Conservation (phyloP, 1,139 yeast genomes). For the Zygoascus sp. region DNA sequence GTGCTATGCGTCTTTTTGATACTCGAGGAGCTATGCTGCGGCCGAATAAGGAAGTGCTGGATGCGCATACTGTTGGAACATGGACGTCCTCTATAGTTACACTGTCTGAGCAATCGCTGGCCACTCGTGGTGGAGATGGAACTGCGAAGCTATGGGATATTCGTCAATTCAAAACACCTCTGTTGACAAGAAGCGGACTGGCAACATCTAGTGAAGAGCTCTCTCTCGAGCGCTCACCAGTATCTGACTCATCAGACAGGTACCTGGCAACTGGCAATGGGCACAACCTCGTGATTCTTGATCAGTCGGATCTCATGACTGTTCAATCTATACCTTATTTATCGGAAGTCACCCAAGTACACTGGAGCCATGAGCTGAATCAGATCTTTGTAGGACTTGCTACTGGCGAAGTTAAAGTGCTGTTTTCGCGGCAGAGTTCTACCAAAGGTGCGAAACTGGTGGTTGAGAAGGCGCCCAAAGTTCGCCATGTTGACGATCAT, state of each 20-base stretch:
- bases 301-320: conserved; percentile 36
- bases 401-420: conserved; percentile 31
- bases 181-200: conserved; percentile 30
- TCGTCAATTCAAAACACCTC: conserved; percentile 33
- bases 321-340: conserved; percentile 25
- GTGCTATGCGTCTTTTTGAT: conserved; percentile 33
- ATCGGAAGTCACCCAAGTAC: conserved; percentile 26
- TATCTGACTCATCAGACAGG: conserved; percentile 27
- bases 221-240: conserved; percentile 25
- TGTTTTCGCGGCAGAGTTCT: conserved; percentile 37
- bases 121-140: conserved; percentile 31
- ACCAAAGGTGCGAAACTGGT: conserved; percentile 35
- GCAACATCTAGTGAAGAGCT: conserved; percentile 24
- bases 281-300: conserved; percentile 33
- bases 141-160: conserved; percentile 38
- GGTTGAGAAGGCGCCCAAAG: conserved; percentile 35
- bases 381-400: conserved; percentile 38
- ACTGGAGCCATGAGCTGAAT: conserved; percentile 33
- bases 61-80: conserved; percentile 26
- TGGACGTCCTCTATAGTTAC: conserved; percentile 23
- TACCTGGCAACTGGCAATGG: conserved; percentile 29
- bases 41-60: conserved; percentile 27
- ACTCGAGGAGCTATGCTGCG: conserved; percentile 30
- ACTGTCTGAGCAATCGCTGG: conserved; percentile 23
- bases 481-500: conserved; percentile 37